Base-by-base conservation (phyloP, 1,284 basidiomycete genomes). In the Pyrrhoderma noxium region DNA sequence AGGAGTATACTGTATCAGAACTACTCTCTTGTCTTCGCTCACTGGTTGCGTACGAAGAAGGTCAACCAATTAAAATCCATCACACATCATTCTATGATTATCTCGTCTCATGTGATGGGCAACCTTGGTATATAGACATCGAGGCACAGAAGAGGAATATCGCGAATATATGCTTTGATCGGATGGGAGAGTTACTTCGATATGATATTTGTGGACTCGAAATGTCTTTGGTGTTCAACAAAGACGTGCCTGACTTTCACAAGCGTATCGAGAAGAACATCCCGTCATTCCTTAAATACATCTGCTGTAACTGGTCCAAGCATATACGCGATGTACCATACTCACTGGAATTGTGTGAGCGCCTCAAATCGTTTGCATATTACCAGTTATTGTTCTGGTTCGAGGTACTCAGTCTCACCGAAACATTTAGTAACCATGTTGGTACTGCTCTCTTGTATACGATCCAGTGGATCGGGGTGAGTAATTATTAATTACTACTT, bases 331-430 rank as follows among this genome's bases (percentile, higher is more conserved):
- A 52, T 13, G 11, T 49, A 18, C 22, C 19, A 16, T 8, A 37
- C 21, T 43, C 42, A 2, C 18, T 13, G 21, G 21, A 37, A 3
- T n/a, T 51, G 40, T 1, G 27, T 4, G 13, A 52, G 3, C 9
- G 38, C n/a, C 23, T 51, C n/a, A 49, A 19, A 5, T 23, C 49
- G 7, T 62, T 60, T 45, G 16, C 62, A 8, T 37, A 55, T 19
- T 22, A 31, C 2, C 42, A 58, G 14, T 53, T 62, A 5, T 54
- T 64, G 1, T 61, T 50, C 50, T 66, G 64, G 64, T 40, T 66
- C 21, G 64, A 66, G 51, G 62, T 60, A 1, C 47, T 65, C 3
- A 63, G 61, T 42, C 37, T 65, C 5, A 47, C 52, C 25, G 22
- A 13, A 8, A 40, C 38, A n/a, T 22, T 18, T 14, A 14, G 14